Percentiles rank a stretch among this genome's conserved stretches.
Evolutionary conservation across 805 yeast genomes (phyloP).

Genomic region (Brettanomyces sp.): DNA sequence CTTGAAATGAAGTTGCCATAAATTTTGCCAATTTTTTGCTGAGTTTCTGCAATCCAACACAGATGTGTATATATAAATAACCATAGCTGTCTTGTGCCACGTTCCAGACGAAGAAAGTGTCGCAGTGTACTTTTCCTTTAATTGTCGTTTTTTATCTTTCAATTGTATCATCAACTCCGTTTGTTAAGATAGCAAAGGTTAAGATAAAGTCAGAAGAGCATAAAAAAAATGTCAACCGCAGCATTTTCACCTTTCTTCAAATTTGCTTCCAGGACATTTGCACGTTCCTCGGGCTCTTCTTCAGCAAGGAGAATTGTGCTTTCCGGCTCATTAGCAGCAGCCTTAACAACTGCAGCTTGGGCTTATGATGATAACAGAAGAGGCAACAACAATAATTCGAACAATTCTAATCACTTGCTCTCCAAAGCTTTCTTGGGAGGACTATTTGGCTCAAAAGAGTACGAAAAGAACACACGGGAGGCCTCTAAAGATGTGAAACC

Average conservation of each 20-base stretch:
- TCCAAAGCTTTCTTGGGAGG: slow-evolving; percentile 18
- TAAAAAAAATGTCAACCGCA: slow-evolving; percentile 1
- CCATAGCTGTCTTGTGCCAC: too few species aligned
- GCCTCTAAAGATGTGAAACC: slow-evolving; percentile 25
- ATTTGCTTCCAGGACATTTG: background rate
- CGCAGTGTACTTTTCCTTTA: too few species aligned
- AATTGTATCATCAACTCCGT: too few species aligned
- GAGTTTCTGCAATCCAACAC: too few species aligned
- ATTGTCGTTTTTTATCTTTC: too few species aligned
- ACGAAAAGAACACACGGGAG: slow-evolving; percentile 21
- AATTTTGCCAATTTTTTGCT: too few species aligned
- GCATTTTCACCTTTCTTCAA: background rate
- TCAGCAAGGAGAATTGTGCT: background rate
- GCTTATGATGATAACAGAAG: slow-evolving; percentile 10
- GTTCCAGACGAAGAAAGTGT: too few species aligned
- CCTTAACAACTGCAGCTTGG: slow-evolving; percentile 22
- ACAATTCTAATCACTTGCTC: slow-evolving; percentile 10
- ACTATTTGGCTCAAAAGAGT: slow-evolving; percentile 28
- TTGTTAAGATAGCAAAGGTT: too few species aligned
- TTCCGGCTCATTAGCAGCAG: slow-evolving; percentile 11
- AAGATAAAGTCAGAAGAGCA: too few species aligned
- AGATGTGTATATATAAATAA: too few species aligned
- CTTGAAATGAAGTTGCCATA: too few species aligned
- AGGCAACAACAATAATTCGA: slow-evolving; percentile 7
- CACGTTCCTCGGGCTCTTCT: background rate